phyloP scores from a whole-genome alignment of 1,284 basidiomycete genomes.

The Thelephora terrestris region DNA sequence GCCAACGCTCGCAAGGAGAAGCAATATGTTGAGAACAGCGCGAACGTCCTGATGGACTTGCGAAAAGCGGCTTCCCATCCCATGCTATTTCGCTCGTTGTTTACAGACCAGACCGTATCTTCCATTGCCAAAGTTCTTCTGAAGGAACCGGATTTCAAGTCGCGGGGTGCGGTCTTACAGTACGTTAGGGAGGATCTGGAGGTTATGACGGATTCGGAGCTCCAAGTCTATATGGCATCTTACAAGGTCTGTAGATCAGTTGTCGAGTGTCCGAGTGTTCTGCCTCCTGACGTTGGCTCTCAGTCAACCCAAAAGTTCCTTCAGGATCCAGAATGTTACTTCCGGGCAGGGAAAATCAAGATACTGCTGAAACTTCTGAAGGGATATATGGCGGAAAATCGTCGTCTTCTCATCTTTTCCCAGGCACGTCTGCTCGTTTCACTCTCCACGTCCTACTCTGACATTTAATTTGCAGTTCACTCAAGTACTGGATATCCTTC shows the following conservation, averaged over 20 bases:
- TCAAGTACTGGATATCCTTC: slow-evolving; percentile 89
- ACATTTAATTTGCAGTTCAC: slow-evolving; percentile 56
- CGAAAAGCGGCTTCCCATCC: slow-evolving; percentile 95
- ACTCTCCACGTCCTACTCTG: neutral
- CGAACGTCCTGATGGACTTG: slow-evolving; percentile 93
- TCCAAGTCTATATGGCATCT: slow-evolving; percentile 71
- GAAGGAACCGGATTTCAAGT: slow-evolving; percentile 85
- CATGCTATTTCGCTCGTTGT: slow-evolving; percentile 84
- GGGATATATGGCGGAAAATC: slow-evolving; percentile 58
- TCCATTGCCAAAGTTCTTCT: slow-evolving; percentile 76
- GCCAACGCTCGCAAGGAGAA: slow-evolving; percentile 48
- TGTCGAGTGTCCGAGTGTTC: neutral
- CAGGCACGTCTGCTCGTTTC: slow-evolving; percentile 43
- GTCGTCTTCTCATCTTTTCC: slow-evolving; percentile 89
- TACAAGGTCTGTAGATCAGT: slow-evolving; percentile 53
- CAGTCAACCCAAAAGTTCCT: slow-evolving; percentile 77
- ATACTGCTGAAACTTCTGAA: slow-evolving; percentile 67
- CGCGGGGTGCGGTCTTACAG: slow-evolving; percentile 67
- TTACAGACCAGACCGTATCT: slow-evolving; percentile 68
- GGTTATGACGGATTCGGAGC: slow-evolving; percentile 91
- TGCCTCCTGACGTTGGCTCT: slow-evolving; percentile 9
- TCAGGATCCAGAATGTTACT: slow-evolving; percentile 67
- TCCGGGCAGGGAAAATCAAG: slow-evolving; percentile 86
- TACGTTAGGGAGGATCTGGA: slow-evolving; percentile 88
- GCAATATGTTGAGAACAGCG: slow-evolving; percentile 67